Evolutionary conservation across 2,329 filamentous ascomycete species (phyloP), one percentile per base, ranked within the genome.

Genomic region (Fusarium tricinctum): DNA sequence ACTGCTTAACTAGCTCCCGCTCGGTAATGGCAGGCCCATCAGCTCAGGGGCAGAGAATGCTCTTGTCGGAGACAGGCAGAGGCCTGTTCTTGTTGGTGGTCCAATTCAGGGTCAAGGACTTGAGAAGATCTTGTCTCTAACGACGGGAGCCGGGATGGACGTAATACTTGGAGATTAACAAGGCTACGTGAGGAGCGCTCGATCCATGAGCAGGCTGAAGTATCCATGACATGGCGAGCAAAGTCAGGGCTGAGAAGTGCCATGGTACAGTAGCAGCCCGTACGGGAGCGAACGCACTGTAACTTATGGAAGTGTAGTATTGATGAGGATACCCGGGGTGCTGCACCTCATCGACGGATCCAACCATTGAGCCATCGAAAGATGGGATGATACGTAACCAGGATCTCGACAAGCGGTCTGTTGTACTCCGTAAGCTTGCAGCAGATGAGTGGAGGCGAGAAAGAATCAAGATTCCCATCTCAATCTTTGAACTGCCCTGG

Each of bases 51-150:
- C 33, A 49, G 23, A 50, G 45, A 42, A 45, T 38, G 56, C 47
- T 50, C 42, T 56, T 32, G 51, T 49, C 56, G 32, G 40, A 57
- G 38, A 69, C 48, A 43, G 42, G 49, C 47, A 56, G 49, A 50
- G 39, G 49, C 57, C 46, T 54, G 28, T 39, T 26, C 32, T 51
- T 50, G 38, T 48, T 50, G 46, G 48, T 32, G 54, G 59, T 30
- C 28, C 28, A 30, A 33, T 59, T n/a, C 59, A 63, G 54, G 58
- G 53, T 56, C 44, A 62, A 51, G 58, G 61, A 58, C 54, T 48
- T 47, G 47, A 57, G 45, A 63, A 66, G 72, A 74, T 73, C 72
- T 67, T 45, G 55, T 59, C 65, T 45, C 65, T 57, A 63, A 68
- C 40, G 51, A 46, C 58, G 54, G 55, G 62, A 66, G 58, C 52